Percentiles rank a stretch among this genome's conserved stretches.
phyloP scores from a whole-genome alignment of 2,329 filamentous ascomycete species.

The Monosporascus sp. region DNA sequence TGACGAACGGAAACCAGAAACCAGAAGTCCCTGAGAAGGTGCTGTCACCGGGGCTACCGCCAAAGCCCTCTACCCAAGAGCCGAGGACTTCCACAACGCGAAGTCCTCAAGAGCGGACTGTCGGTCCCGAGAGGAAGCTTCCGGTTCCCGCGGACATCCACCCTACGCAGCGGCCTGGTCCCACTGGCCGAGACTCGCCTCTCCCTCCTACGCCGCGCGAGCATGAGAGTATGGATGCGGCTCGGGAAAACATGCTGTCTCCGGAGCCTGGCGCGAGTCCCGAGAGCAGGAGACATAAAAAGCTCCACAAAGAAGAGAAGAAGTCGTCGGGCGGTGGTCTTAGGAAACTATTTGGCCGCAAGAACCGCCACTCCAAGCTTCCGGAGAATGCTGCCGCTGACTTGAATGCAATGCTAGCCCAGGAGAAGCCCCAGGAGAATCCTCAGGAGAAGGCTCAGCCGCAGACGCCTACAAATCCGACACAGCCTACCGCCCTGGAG shows the following conservation, averaged over 20 bases:
- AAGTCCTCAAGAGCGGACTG: conserved; percentile 5
- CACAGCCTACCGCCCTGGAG: conserved; percentile 21
- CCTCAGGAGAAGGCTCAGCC: conserved; percentile 7
- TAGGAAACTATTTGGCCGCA: conserved; percentile 60
- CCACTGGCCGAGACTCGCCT: conserved; percentile 31
- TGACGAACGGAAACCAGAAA: conserved; percentile 26
- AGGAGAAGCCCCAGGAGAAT: conserved; percentile 17
- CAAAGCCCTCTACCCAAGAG: conserved; percentile 19
- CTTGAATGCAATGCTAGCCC: conserved; percentile 45
- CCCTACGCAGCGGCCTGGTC: conserved; percentile 29
- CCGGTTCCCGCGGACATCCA: conserved; percentile 30
- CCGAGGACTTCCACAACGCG: conserved; percentile 2
- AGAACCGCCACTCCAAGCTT: conserved; percentile 53
- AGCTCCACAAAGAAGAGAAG: conserved; percentile 50
- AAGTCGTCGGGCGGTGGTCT: conserved; percentile 41
- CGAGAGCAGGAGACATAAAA: conserved; percentile 45
- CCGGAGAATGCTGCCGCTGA: conserved; percentile 49
- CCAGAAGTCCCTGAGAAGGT: conserved; percentile 40
- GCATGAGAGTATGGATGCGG: conserved; percentile 28
- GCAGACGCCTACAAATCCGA: conserved; percentile 20
- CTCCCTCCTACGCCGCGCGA: conserved; percentile 35
- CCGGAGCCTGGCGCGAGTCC: conserved; percentile 38
- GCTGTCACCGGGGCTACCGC: conserved; percentile 25
- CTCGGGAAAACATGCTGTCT: conserved; percentile 33
- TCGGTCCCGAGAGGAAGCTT: conserved; percentile 32